Base-by-base conservation (phyloP, 164 flowering plant genomes). In the Piper longum region DNA sequence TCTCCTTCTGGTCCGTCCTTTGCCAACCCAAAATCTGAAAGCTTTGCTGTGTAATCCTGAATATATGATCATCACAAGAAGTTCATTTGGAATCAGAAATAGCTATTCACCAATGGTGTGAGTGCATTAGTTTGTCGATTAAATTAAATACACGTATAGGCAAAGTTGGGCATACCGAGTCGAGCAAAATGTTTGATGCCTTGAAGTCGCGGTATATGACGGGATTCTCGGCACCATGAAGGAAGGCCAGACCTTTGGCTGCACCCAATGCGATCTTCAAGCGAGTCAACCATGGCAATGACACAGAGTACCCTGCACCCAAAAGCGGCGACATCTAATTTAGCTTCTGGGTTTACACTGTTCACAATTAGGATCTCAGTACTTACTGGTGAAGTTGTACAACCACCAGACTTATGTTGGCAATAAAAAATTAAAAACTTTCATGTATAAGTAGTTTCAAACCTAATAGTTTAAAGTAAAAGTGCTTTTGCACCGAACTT, bases 1-100 rank as follows among this genome's bases (percentile, higher is more conserved):
- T 85, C 91, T 39, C 83, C 96, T 67, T 81, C 81, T 0, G 93
- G 95, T 4, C 96, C 96, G 40, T 89, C 93, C 55, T 72, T 89
- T 0, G 98, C 98, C 36, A 89, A 70, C 58, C 98, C 98, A 36
- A 92, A 92, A 72, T 92, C 98, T 5, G 98, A 87, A 5, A 92
- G 78, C 70, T 89, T 92, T 1, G 91, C 83, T 1, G 69, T 83
- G 71, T 71, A 86, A 76, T 86, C 89, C 98, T 89, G 80, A 14
- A 66, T 68, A 40, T 6, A 62, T 26, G 51, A 16, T 4, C 69
- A 61, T 4, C 8, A 56, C 36, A 26, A 26, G 1, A 26, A 26
- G 36, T 26, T n/a, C 36, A 2, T 26, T 26, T 26, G 2, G 36
- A 26, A 26, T 26, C 36, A 26, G 36, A 26, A 0, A 26, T 26